Evolutionary conservation across 768 basidiomycete genomes (phyloP).

Genomic region (Sutorius australiensis): DNA sequence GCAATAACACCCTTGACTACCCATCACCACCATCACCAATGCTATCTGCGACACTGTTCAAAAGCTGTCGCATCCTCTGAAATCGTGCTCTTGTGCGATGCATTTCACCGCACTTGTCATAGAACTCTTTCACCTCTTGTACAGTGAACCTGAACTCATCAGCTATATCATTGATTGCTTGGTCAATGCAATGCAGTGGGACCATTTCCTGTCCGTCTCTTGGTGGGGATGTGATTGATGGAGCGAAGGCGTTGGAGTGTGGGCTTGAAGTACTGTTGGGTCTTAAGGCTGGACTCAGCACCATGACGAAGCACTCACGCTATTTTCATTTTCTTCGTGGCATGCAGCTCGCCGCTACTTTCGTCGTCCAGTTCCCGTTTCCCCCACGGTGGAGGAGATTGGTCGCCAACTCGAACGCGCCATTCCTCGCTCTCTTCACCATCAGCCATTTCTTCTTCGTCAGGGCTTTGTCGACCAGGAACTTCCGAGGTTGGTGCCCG

Average conservation of each 20-base stretch:
- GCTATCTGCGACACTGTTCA: slow-evolving; percentile 28
- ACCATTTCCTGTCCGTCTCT: slow-evolving; percentile 5
- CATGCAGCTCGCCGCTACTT: slow-evolving; percentile 20
- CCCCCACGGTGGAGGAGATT: slow-evolving; percentile 64
- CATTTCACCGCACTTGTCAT: slow-evolving; percentile 71
- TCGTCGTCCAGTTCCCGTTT: slow-evolving; percentile 52
- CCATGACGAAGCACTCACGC: slow-evolving; percentile 32
- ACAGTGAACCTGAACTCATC: slow-evolving; percentile 65
- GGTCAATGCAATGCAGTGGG: slow-evolving; percentile 61
- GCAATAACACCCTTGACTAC: slow-evolving; percentile 2
- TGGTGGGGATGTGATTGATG: slow-evolving; percentile 3
- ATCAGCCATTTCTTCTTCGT: slow-evolving; percentile 68
- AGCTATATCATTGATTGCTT: slow-evolving; percentile 63
- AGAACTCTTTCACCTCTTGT: slow-evolving; percentile 76
- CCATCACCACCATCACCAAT: slow-evolving; percentile 6
- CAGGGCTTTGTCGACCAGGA: slow-evolving; percentile 41
- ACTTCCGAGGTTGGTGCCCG: slow-evolving; percentile 25
- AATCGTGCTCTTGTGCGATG: slow-evolving; percentile 61
- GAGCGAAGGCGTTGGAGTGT: neutral
- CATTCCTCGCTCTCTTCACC: slow-evolving; percentile 56
- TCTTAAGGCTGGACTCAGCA: neutral
- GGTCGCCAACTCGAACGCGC: slow-evolving; percentile 60
- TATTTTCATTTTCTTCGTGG: slow-evolving; percentile 42
- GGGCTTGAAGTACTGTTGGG: slow-evolving; percentile 4
- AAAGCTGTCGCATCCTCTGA: slow-evolving; percentile 56